These are phyloP conservation scores for Emmonsiellopsis sp. DNA, from an alignment of 2,329 filamentous ascomycete species.

Conservation along the genomic window DNA sequence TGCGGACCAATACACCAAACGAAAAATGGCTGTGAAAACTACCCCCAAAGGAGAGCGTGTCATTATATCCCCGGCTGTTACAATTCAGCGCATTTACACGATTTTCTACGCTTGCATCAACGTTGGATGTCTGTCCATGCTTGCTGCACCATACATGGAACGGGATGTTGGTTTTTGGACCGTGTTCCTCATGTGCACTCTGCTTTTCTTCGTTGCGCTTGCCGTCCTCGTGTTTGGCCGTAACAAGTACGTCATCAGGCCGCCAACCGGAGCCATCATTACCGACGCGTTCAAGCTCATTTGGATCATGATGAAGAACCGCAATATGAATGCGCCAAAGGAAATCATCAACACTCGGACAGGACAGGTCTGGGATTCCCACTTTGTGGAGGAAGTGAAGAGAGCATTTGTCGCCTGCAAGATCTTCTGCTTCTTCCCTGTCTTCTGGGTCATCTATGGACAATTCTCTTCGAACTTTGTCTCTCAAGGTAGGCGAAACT, in stretches of 20 bases:
- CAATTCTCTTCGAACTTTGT: conserved; percentile 60
- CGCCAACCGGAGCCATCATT: conserved; percentile 53
- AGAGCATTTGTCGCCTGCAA: conserved; percentile 57
- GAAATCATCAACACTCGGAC: conserved; percentile 31
- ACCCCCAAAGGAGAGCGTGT: conserved; percentile 43
- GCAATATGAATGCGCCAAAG: conserved; percentile 54
- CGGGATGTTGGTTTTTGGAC: conserved; percentile 56
- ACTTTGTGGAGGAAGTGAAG: conserved; percentile 63
- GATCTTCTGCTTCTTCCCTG: conserved; percentile 60
- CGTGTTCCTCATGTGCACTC: conserved; percentile 52
- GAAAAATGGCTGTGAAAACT: conserved; percentile 40
- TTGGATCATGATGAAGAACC: conserved; percentile 43
- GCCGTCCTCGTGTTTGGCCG: conserved; percentile 40
- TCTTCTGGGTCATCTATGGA: conserved; percentile 59
- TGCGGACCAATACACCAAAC: conserved; percentile 55
- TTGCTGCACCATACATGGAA: conserved; percentile 60
- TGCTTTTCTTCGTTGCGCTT: conserved; percentile 55
- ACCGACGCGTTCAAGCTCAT: conserved; percentile 55
- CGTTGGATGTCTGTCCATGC: conserved; percentile 54
- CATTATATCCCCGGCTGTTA: conserved; percentile 56
- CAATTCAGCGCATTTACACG: conserved; percentile 60
- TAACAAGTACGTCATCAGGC: conserved; percentile 36
- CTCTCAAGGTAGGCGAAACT: conserved; percentile 43
- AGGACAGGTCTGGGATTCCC: conserved; percentile 48
- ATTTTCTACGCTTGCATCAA: conserved; percentile 68